Evolutionary conservation across 1,139 yeast genomes (phyloP).

Genomic region (Magnusiomyces tetraspermus): DNA sequence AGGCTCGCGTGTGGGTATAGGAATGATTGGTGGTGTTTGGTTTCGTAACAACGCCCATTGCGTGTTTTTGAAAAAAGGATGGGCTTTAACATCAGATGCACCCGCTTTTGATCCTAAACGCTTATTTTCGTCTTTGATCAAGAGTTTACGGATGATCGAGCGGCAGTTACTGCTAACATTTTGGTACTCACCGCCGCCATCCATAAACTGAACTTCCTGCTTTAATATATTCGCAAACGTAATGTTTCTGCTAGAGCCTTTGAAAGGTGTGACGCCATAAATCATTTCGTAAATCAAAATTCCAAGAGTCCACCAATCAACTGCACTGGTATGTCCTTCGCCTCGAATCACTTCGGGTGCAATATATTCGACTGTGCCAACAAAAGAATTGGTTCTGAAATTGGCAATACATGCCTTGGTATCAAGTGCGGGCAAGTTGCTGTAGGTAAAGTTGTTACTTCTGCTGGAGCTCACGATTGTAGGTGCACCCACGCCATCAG

Average conservation of each 20-base stretch:
- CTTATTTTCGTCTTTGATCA: slow-evolving; percentile 80
- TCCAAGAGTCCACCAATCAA: slow-evolving; percentile 99
- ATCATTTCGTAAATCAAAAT: slow-evolving; percentile 88
- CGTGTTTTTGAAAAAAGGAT: slow-evolving; percentile 77
- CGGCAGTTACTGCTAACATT: slow-evolving; percentile 67
- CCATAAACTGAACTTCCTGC: slow-evolving; percentile 69
- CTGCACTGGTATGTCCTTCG: slow-evolving; percentile 94
- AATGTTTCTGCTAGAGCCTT: slow-evolving; percentile 77
- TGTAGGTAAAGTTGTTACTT: slow-evolving; percentile 25
- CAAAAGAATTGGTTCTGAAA: slow-evolving; percentile 92
- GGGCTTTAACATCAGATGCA: slow-evolving; percentile 86
- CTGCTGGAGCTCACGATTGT: slow-evolving; percentile 32
- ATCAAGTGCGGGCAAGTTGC: slow-evolving; percentile 45
- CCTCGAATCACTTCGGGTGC: slow-evolving; percentile 98
- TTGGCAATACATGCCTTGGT: slow-evolving; percentile 94
- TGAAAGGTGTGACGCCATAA: slow-evolving; percentile 91
- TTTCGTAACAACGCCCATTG: slow-evolving; percentile 94
- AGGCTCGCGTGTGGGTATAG: slow-evolving; percentile 50
- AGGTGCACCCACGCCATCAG: slow-evolving; percentile 49
- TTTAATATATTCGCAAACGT: slow-evolving; percentile 84
- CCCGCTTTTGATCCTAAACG: slow-evolving; percentile 87
- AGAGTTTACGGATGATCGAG: slow-evolving; percentile 63
- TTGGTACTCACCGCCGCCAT: slow-evolving; percentile 31
- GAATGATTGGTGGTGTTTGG: slow-evolving; percentile 91
- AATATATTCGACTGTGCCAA: slow-evolving; percentile 95